These are phyloP conservation scores for Chenopodium suecicum DNA, from an alignment of 148 eudicot genomes.

Conservation along the genomic window DNA sequence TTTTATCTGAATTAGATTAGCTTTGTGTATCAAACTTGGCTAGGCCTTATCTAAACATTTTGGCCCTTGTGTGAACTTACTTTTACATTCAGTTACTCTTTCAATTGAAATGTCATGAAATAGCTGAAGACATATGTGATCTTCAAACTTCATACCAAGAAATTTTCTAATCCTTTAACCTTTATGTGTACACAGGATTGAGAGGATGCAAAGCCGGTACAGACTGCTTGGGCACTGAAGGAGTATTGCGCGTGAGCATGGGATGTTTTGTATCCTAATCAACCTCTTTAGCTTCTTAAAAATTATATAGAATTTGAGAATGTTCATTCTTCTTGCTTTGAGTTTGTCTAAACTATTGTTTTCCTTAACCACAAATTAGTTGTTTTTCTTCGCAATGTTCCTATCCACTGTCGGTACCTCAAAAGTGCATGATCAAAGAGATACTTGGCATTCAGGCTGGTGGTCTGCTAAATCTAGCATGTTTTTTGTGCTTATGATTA, in stretches of 20 bases:
- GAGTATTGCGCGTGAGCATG: slow-evolving; percentile 76
- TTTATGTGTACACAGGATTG: slow-evolving; percentile 42
- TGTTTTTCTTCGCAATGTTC: slow-evolving; percentile 75
- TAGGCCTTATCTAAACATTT: background rate
- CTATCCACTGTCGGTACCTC: slow-evolving; percentile 56
- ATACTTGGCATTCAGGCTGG: slow-evolving; percentile 66
- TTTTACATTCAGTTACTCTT: background rate
- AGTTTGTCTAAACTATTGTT: background rate
- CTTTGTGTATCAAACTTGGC: background rate
- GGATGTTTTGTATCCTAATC: slow-evolving; percentile 82
- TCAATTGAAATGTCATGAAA: background rate
- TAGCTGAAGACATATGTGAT: background rate
- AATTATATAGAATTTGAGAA: background rate
- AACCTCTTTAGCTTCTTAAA: background rate
- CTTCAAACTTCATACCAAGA: background rate
- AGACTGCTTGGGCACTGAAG: slow-evolving; percentile 75
- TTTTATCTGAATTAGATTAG: background rate
- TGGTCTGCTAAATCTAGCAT: slow-evolving; percentile 55
- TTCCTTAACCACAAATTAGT: slow-evolving; percentile 42
- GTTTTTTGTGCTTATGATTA: slow-evolving; percentile 40
- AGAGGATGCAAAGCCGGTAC: slow-evolving; percentile 59
- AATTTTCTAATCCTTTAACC: background rate
- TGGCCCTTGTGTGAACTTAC: background rate
- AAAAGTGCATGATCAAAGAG: slow-evolving; percentile 47
- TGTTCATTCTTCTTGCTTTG: background rate